Percentiles rank a stretch among this genome's conserved stretches.
These are phyloP conservation scores for Pleurostoma richardsiae DNA, from an alignment of 2,329 filamentous ascomycete genomes.

Conservation along the genomic window DNA sequence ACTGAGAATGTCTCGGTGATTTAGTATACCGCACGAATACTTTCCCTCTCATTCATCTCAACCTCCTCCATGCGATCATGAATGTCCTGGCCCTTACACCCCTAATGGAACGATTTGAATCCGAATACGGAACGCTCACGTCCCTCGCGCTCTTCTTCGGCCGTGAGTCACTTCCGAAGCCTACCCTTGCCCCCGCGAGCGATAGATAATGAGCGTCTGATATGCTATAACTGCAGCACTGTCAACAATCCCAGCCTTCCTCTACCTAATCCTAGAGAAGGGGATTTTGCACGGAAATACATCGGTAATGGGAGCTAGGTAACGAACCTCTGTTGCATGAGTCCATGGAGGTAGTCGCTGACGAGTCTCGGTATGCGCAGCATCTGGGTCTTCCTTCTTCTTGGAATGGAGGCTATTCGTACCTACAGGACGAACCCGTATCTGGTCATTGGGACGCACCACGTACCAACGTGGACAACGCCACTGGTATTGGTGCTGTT, in stretches of 20 bases:
- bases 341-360: slow-evolving; percentile 1
- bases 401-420: slow-evolving; percentile 80
- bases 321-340: slow-evolving; percentile 17
- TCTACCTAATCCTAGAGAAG: slow-evolving; percentile 78
- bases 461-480: slow-evolving; percentile 89
- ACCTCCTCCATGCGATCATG: slow-evolving; percentile 73
- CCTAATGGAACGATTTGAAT: slow-evolving; percentile 90
- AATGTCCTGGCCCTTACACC: slow-evolving; percentile 79
- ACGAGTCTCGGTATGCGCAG: slow-evolving; percentile 39
- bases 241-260: slow-evolving; percentile 72
- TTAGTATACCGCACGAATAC: slow-evolving; percentile 90
- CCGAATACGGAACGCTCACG: slow-evolving; percentile 84
- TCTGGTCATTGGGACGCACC: slow-evolving; percentile 55
- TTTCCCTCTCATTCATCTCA: slow-evolving; percentile 80
- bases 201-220: not conserved
- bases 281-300: slow-evolving; percentile 67
- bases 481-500: slow-evolving; percentile 74
- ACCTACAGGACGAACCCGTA: slow-evolving; percentile 78
- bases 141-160: slow-evolving; percentile 86
- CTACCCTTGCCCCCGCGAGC: not conserved
- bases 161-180: slow-evolving; percentile 54
- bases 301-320: slow-evolving; percentile 79
- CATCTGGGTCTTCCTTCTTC: slow-evolving; percentile 86
- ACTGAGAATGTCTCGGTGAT: not conserved
- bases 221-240: slow-evolving; percentile 46